Percentiles rank a stretch among this genome's conserved stretches.
These are phyloP conservation scores for Collybia mongolica DNA, from an alignment of 768 basidiomycete genomes.

Conservation along the genomic window DNA sequence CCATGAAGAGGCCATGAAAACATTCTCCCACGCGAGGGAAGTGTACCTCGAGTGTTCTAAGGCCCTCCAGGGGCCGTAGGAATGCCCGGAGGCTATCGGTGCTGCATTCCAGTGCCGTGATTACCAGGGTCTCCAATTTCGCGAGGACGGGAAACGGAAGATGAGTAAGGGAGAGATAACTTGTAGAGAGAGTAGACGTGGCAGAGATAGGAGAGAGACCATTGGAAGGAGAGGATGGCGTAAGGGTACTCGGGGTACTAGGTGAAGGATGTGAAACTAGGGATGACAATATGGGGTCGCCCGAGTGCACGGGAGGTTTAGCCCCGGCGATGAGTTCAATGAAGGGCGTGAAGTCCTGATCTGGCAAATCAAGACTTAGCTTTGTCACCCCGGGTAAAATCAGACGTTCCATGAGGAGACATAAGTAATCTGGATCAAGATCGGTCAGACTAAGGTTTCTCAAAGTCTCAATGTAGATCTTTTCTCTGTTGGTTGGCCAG, in stretches of 20 bases:
- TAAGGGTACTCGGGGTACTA: neutral
- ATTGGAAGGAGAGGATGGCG: slow-evolving; percentile 1
- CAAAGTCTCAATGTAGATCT: slow-evolving; percentile 36
- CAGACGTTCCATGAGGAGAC: slow-evolving; percentile 43
- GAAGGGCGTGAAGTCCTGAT: slow-evolving; percentile 52
- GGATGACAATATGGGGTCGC: neutral
- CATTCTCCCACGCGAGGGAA: slow-evolving; percentile 34
- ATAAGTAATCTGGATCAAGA: slow-evolving; percentile 54
- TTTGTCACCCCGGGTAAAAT: slow-evolving; percentile 40
- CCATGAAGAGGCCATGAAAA: slow-evolving; percentile 29
- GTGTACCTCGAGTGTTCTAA: slow-evolving; percentile 42
- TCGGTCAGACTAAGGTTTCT: slow-evolving; percentile 50
- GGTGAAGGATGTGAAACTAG: slow-evolving; percentile 4
- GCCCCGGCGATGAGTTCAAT: slow-evolving; percentile 33
- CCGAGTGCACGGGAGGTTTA: slow-evolving; percentile 1
- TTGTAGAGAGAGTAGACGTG: neutral
- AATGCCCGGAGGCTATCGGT: slow-evolving; percentile 30
- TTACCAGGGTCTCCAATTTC: slow-evolving; percentile 33
- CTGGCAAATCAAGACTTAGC: slow-evolving; percentile 52
- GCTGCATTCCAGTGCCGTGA: slow-evolving; percentile 43
- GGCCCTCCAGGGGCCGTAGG: slow-evolving; percentile 28
- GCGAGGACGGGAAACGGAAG: slow-evolving; percentile 29
- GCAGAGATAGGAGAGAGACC: neutral
- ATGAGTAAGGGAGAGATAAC: slow-evolving; percentile 1
- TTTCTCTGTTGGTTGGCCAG: slow-evolving; percentile 32